A percentile compares a stretch with the other conserved stretches of the same genome.
phyloP scores from a whole-genome alignment of 768 basidiomycete genomes.

The Suillus lakei region DNA sequence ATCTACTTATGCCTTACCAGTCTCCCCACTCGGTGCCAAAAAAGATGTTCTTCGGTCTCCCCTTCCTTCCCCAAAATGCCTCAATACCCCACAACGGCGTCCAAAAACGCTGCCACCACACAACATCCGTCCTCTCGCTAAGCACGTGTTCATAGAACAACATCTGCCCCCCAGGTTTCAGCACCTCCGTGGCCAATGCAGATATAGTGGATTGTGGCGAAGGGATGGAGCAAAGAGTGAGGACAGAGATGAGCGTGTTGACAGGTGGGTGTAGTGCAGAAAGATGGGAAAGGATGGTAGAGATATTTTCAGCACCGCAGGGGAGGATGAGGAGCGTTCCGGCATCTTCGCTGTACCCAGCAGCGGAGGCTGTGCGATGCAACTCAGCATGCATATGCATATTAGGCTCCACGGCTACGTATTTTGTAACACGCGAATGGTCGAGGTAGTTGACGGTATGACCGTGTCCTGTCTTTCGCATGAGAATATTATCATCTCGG shows the following conservation, averaged over 20 bases:
- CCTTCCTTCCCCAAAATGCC: constrained; percentile 50
- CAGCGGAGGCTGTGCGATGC: constrained; percentile 48
- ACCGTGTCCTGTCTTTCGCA: constrained; percentile 54
- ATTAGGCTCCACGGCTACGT: constrained; percentile 79
- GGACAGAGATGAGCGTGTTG: constrained; percentile 67
- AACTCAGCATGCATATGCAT: constrained; percentile 62
- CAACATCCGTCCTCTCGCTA: constrained; percentile 55
- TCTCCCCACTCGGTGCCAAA: constrained; percentile 62
- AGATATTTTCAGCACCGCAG: constrained; percentile 65
- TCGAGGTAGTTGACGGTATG: constrained; percentile 69
- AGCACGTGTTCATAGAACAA: constrained; percentile 76
- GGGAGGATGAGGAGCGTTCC: constrained; percentile 62
- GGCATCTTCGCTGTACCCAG: constrained; percentile 57
- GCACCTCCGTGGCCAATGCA: constrained; percentile 51
- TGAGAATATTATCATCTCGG: background rate
- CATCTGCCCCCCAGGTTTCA: constrained; percentile 67
- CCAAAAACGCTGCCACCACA: constrained; percentile 79
- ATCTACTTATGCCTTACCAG: constrained; percentile 50
- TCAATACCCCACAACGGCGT: constrained; percentile 63
- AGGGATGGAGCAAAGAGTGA: constrained; percentile 71
- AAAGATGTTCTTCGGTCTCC: constrained; percentile 61
- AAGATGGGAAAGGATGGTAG: constrained; percentile 49
- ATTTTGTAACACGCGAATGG: constrained; percentile 54
- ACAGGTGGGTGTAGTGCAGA: constrained; percentile 40
- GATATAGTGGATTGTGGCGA: constrained; percentile 52